Evolutionary conservation across 2,329 filamentous ascomycete genomes (phyloP).

Genomic region (Elsinoe necatrix): DNA sequence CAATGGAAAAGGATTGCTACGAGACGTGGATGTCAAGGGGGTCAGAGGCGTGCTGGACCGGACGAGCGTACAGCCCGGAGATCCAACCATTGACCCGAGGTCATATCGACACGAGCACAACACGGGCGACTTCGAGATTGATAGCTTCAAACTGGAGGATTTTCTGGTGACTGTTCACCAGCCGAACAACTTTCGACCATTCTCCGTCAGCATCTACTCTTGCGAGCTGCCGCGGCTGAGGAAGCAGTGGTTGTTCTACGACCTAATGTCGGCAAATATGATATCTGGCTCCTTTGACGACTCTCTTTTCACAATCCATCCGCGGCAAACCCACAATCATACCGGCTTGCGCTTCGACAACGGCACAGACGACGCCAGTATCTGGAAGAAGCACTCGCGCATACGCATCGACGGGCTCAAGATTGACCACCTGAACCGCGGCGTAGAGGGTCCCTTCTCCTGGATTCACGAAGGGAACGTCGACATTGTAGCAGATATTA

Average conservation of each 20-base stretch:
- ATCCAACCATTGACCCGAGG: slow-evolving; percentile 63
- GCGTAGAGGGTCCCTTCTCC: slow-evolving; percentile 85
- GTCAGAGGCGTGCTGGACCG: slow-evolving; percentile 88
- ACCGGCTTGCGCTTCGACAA: slow-evolving; percentile 52
- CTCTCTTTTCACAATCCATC: slow-evolving; percentile 94
- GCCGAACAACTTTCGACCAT: slow-evolving; percentile 83
- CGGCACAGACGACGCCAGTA: slow-evolving; percentile 55
- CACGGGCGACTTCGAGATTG: slow-evolving; percentile 92
- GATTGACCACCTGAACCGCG: slow-evolving; percentile 91
- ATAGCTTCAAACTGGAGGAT: slow-evolving; percentile 93
- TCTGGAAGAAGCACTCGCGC: slow-evolving; percentile 93
- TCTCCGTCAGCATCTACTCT: slow-evolving; percentile 88
- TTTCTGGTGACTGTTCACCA: slow-evolving; percentile 86
- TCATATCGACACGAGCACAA: slow-evolving; percentile 81
- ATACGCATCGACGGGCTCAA: slow-evolving; percentile 87
- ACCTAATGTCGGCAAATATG: slow-evolving; percentile 88
- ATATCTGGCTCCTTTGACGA: slow-evolving; percentile 95
- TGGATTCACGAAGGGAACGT: slow-evolving; percentile 98
- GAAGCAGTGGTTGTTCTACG: slow-evolving; percentile 97
- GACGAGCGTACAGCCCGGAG: slow-evolving; percentile 63
- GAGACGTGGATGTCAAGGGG: slow-evolving; percentile 89
- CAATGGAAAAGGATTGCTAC: slow-evolving; percentile 85
- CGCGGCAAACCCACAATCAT: slow-evolving; percentile 76
- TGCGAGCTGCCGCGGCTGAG: slow-evolving; percentile 87
- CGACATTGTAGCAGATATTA: slow-evolving; percentile 90